A percentile compares a stretch with the other conserved stretches of the same genome.
Evolutionary conservation across 225 moss, liverwort and hornwort genomes (phyloP).

Genomic region (Climacium dendroides): DNA sequence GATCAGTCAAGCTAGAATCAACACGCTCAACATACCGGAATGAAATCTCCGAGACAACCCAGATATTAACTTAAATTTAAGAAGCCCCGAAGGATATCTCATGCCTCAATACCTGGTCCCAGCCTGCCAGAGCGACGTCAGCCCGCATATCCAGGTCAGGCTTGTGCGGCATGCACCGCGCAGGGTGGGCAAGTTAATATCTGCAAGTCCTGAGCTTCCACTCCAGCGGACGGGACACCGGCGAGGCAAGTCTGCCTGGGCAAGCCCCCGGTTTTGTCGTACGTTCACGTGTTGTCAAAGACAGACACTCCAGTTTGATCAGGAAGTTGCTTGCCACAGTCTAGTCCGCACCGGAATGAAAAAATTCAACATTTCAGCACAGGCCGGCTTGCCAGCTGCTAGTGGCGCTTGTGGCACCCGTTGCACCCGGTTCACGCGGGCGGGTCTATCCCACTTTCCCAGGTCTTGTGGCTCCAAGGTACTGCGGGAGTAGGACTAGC

Average conservation of each 20-base stretch:
- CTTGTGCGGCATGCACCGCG: neutral
- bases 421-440: neutral
- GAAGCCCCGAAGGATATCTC: neutral
- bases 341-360: neutral
- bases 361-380: neutral
- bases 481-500: neutral
- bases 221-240: neutral
- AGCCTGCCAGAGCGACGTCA: neutral
- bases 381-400: neutral
- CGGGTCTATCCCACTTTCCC: neutral
- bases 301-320: too few relatives aligned
- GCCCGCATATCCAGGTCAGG: neutral
- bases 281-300: neutral
- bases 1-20: neutral
- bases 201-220: neutral
- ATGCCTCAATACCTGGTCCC: neutral
- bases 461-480: neutral
- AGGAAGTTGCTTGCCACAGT: neutral
- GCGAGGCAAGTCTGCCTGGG: too few relatives aligned
- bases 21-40: neutral
- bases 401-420: neutral
- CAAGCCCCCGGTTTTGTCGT: neutral
- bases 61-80: neutral
- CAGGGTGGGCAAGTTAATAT: neutral
- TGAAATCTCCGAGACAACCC: neutral